Base-by-base conservation (phyloP, 495 filamentous ascomycete species). In the Penicillium daleae region DNA sequence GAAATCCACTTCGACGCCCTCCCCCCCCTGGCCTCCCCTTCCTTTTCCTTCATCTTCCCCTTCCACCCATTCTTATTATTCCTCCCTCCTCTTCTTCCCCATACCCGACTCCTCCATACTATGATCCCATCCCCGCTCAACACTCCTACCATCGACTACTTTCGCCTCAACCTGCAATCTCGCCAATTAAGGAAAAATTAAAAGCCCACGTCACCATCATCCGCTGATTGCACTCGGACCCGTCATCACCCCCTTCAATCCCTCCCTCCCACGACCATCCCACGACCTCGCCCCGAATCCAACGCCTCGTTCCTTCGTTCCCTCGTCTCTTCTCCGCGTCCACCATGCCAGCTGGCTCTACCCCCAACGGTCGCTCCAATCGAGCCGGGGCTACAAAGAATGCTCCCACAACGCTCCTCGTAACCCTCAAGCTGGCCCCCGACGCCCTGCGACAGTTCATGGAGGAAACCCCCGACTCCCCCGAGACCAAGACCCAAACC, bases 361-460 rank as follows among this genome's bases (percentile, higher is more conserved):
- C 69, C 27, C n/a, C 33, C 63, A 73, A 76, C 74, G 70, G 72
- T 76, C 71, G 74, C 69, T 73, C 77, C 62, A 75, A 70, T 65
- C 66, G 74, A 58, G 70, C 78, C 35, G 68, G 69, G 21, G 50
- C 57, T 53, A 60, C 64, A 51, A 83, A 83, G 72, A 68, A 75
- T 50, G 29, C 63, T 6, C 35, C 57, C 51, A 66, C 56, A 42
- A 69, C 66, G 56, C 82, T 85, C 68, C 68, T 86, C 31, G 65
- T 90, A 69, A 76, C 76, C 46, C 77, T 90, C 26, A 85, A 83
- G 69, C 71, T 90, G 53, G 71, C 83, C 6, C 70, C 81, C 33
- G 71, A 79, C 2, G 50, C 69, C 21, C 76, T 91, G 8, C 71
- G 69, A 54, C 74, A 72, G 26, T 86, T 89, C 63, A 68, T 75